Conservation (phyloP, 106 monocot species). For the Posidonia australis region DNA sequence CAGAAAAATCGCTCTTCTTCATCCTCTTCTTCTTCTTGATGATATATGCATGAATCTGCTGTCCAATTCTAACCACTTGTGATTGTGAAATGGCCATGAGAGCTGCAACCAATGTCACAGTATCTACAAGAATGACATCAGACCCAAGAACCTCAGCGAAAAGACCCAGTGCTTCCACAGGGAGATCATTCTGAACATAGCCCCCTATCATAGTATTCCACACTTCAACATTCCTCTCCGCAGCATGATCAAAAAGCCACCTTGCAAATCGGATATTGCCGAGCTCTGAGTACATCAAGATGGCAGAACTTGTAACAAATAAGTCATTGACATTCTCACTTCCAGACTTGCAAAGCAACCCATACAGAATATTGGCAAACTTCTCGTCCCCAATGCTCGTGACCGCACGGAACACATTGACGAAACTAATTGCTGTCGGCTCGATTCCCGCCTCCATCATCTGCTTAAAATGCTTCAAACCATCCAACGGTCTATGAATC, state of each 20-base stretch:
- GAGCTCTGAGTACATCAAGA: constrained; percentile 51
- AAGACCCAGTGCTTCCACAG: constrained; percentile 45
- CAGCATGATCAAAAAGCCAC: constrained; percentile 39
- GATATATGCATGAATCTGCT: constrained; percentile 68
- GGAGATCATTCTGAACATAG: constrained; percentile 52
- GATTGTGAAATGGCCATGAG: constrained; percentile 60
- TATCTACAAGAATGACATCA: constrained; percentile 32
- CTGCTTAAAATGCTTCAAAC: constrained; percentile 31
- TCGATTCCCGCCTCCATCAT: constrained; percentile 41
- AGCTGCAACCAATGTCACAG: constrained; percentile 46
- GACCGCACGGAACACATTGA: constrained; percentile 57
- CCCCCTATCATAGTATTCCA: constrained; percentile 99
- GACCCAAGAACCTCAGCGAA: constrained; percentile 36
- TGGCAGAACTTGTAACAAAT: constrained; percentile 62
- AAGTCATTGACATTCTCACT: constrained; percentile 26
- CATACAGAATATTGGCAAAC: constrained; percentile 23
- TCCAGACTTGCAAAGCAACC: constrained; percentile 49
- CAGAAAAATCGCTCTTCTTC: background rate
- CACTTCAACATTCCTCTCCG: constrained; percentile 53
- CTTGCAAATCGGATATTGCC: constrained; percentile 35
- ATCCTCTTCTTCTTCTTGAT: constrained; percentile 23
- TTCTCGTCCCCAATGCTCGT: background rate
- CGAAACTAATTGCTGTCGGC: constrained; percentile 57
- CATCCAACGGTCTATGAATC: constrained; percentile 14
- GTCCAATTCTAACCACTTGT: constrained; percentile 43